These are phyloP conservation scores for Letharia columbiana DNA, from an alignment of 495 filamentous ascomycete species.

Conservation along the genomic window DNA sequence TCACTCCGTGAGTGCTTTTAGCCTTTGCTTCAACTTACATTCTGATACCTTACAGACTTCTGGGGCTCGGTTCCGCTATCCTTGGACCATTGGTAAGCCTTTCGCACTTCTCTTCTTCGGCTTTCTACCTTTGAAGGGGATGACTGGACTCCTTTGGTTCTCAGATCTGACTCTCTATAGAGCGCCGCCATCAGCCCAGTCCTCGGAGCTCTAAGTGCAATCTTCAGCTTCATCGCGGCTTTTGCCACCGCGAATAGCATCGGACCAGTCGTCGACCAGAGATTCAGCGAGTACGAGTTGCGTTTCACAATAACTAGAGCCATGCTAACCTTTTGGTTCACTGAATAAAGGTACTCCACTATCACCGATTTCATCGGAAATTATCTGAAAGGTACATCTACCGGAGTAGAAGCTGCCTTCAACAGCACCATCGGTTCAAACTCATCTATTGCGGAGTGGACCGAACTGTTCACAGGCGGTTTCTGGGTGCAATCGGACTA, in stretches of 20 bases:
- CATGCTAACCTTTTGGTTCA: background rate
- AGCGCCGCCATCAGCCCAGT: background rate
- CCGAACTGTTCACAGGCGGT: background rate
- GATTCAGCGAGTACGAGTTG: slow-evolving; percentile 11
- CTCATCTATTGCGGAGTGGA: slow-evolving; percentile 7
- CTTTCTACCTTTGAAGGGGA: no score
- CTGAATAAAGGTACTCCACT: background rate
- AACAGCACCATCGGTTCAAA: slow-evolving; percentile 13
- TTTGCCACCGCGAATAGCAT: slow-evolving; percentile 2
- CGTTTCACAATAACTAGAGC: background rate
- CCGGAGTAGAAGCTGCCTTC: slow-evolving; percentile 9
- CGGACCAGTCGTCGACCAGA: slow-evolving; percentile 18
- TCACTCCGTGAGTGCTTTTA: background rate
- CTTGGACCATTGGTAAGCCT: no score
- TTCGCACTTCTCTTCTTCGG: no score
- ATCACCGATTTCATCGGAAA: slow-evolving; percentile 11
- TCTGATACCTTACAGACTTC: background rate
- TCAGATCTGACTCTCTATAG: background rate
- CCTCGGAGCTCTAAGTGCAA: background rate
- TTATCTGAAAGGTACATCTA: slow-evolving; percentile 9
- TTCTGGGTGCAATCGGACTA: background rate
- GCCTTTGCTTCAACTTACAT: background rate
- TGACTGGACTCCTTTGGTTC: no score
- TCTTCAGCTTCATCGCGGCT: background rate
- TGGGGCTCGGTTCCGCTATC: no score